Conservation (phyloP, 305 asterid genomes). For the Solanum hybrid region DNA sequence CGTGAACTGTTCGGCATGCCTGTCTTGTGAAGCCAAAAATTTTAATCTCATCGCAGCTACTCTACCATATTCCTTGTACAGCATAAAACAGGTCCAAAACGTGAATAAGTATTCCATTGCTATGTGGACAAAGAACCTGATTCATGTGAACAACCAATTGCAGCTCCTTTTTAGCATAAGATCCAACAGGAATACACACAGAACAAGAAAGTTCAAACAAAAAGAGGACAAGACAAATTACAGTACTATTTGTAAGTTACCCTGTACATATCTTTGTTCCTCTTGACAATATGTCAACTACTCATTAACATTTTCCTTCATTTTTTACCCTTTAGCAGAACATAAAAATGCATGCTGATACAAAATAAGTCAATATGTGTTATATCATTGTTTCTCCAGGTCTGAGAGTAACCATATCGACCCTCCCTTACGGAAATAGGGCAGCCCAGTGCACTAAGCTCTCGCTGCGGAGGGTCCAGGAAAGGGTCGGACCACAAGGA, state of each 20-base stretch:
- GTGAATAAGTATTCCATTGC: conserved; percentile 78
- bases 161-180: conserved; percentile 9
- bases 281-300: background rate
- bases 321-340: background rate
- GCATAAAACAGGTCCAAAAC: conserved; percentile 82
- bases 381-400: background rate
- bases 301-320: background rate
- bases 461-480: background rate
- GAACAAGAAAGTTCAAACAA: background rate
- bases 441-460: background rate
- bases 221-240: background rate
- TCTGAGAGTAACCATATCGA: background rate
- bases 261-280: background rate
- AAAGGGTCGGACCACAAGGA: background rate
- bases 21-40: conserved; percentile 72
- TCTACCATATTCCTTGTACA: conserved; percentile 76
- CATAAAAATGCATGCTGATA: background rate
- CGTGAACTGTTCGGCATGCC: conserved; percentile 82
- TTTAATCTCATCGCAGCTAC: conserved; percentile 72
- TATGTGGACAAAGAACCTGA: conserved; percentile 94
- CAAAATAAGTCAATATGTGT: background rate
- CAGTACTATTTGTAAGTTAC: background rate
- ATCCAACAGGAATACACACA: background rate
- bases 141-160: conserved; percentile 13
- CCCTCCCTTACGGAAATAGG: background rate